Percentiles rank a stretch among this genome's conserved stretches.
Conservation (phyloP, 495 filamentous ascomycete genomes). For the Glarea lozoyensis region DNA sequence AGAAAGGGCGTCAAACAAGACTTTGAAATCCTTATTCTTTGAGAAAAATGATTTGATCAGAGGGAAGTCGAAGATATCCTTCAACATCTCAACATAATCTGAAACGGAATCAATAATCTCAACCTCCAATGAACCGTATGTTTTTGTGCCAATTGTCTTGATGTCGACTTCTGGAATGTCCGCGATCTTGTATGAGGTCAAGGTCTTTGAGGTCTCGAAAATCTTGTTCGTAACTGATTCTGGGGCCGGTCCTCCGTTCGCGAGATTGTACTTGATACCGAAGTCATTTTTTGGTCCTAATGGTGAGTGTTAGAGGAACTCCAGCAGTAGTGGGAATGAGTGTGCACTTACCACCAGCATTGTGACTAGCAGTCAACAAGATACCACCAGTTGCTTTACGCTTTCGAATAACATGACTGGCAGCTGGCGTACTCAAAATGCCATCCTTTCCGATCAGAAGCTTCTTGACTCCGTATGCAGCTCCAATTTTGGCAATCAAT, state of each 20-base stretch:
- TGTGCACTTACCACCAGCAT: conserved; percentile 75
- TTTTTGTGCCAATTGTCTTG: conserved; percentile 69
- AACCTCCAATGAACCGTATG: conserved; percentile 78
- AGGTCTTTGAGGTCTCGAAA: conserved; percentile 76
- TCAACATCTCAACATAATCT: conserved; percentile 92
- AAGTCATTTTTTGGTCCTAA: conserved; percentile 88
- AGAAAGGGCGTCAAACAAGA: conserved; percentile 88
- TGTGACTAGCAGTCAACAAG: conserved; percentile 92
- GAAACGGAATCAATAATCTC: conserved; percentile 87
- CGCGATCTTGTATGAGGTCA: conserved; percentile 85
- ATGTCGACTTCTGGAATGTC: conserved; percentile 84
- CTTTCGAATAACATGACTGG: conserved; percentile 90
- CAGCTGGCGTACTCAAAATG: conserved; percentile 91
- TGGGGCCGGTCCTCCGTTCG: conserved; percentile 89
- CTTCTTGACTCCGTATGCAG: conserved; percentile 98
- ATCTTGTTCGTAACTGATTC: conserved; percentile 98
- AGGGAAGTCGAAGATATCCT: conserved; percentile 95
- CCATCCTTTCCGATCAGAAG: conserved; percentile 90
- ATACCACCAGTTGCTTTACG: conserved; percentile 93
- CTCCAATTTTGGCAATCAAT: conserved; percentile 93
- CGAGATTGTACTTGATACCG: conserved; percentile 98
- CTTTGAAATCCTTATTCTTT: conserved; percentile 83
- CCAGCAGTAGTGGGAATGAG: background rate
- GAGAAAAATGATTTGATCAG: conserved; percentile 89
- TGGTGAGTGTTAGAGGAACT: background rate